Evolutionary conservation across 371 early-diverging fungal species (phyloP).

Genomic region (Furculomyces boomerangus): DNA sequence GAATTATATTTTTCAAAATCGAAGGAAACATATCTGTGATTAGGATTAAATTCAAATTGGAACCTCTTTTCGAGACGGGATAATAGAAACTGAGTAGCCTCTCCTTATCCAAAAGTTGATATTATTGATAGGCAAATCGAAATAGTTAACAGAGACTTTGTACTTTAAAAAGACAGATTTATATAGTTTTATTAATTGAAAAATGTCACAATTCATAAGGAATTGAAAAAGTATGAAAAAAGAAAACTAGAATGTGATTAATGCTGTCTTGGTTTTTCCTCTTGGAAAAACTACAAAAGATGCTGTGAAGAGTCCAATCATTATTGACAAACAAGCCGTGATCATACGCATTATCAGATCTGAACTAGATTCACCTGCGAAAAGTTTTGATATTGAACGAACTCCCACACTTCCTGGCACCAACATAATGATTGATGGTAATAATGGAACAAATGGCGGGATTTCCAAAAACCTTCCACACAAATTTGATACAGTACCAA

Average conservation of each 20-base stretch:
- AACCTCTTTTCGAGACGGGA: too few relatives aligned
- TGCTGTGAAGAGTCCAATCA: conserved; percentile 30
- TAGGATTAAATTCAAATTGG: too few relatives aligned
- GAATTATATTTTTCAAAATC: too few relatives aligned
- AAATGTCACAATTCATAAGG: too few relatives aligned
- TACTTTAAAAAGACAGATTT: too few relatives aligned
- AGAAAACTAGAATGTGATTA: conserved; percentile 17
- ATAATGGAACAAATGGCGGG: conserved; percentile 30
- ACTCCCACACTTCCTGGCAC: conserved; percentile 38
- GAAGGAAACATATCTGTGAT: too few relatives aligned
- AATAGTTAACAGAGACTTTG: too few relatives aligned
- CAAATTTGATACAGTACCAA: conserved; percentile 17
- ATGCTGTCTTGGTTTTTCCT: conserved; percentile 17
- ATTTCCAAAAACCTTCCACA: conserved; percentile 30
- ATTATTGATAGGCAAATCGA: too few relatives aligned
- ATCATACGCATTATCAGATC: conserved; percentile 29
- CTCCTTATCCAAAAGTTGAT: too few relatives aligned
- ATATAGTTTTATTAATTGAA: too few relatives aligned
- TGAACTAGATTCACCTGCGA: conserved; percentile 16
- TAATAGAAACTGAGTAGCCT: too few relatives aligned
- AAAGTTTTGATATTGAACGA: conserved; percentile 24
- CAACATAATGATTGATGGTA: conserved; percentile 30
- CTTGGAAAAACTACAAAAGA: conserved; percentile 29
- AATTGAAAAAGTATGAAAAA: too few relatives aligned
- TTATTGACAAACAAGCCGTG: conserved; percentile 27